These are phyloP conservation scores for Diaporthe vaccinii DNA, from an alignment of 2,329 filamentous ascomycete genomes.

Conservation along the genomic window DNA sequence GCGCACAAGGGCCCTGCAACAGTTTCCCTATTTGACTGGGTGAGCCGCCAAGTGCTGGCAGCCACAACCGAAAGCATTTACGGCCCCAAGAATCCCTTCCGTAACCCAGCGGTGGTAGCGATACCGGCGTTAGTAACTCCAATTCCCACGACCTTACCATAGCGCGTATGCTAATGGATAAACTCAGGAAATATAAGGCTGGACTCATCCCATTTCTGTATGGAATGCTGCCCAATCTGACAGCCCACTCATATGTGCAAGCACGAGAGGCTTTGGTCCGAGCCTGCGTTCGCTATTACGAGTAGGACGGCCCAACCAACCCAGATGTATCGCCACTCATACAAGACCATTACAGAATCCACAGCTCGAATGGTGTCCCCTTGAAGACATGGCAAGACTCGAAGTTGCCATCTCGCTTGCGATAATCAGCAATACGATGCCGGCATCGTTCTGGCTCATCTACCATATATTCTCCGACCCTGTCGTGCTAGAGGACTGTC, in stretches of 20 bases:
- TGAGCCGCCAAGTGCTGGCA: background rate
- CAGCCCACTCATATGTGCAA: too few relatives aligned
- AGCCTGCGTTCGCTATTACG: too few relatives aligned
- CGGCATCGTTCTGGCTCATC: slow-evolving; percentile 55
- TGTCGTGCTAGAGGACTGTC: slow-evolving; percentile 46
- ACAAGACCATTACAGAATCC: too few relatives aligned
- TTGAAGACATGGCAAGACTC: slow-evolving; percentile 52
- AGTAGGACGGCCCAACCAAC: background rate
- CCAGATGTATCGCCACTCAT: slow-evolving; percentile 44
- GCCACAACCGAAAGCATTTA: background rate
- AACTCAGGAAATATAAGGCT: too few relatives aligned
- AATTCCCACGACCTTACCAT: background rate
- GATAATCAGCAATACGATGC: slow-evolving; percentile 53
- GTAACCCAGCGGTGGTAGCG: background rate
- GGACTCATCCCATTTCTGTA: too few relatives aligned
- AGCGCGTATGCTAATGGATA: too few relatives aligned
- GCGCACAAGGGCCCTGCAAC: background rate
- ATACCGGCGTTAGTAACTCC: background rate
- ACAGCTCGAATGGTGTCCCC: too few relatives aligned
- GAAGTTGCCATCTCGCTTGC: slow-evolving; percentile 54
- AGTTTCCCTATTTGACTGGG: background rate
- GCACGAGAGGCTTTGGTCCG: too few relatives aligned
- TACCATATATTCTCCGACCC: slow-evolving; percentile 53
- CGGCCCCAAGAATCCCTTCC: background rate
- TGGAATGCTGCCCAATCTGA: too few relatives aligned